Conservation (phyloP, 768 basidiomycete genomes). For the Rhodosporidiobolus odoratus region DNA sequence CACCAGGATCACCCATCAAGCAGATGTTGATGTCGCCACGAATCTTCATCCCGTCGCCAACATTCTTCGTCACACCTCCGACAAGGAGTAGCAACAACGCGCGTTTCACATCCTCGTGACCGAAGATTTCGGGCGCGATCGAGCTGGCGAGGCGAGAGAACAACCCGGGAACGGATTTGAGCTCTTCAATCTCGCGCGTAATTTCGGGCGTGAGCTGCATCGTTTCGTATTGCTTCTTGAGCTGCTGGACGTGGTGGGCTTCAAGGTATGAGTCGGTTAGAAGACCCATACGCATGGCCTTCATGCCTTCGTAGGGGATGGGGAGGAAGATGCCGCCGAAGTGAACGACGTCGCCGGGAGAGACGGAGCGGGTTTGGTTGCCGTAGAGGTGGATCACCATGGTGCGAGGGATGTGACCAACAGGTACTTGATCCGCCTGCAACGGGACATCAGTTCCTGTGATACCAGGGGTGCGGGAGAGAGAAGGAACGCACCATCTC, state of each 20-base stretch:
- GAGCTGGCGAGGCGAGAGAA: slow-evolving; percentile 84
- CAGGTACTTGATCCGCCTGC: slow-evolving; percentile 96
- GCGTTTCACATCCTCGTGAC: slow-evolving; percentile 95
- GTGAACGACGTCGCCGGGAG: slow-evolving; percentile 91
- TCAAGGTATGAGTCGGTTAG: slow-evolving; percentile 97
- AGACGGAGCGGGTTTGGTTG: slow-evolving; percentile 78
- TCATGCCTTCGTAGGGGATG: slow-evolving; percentile 94
- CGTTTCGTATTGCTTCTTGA: slow-evolving; percentile 94
- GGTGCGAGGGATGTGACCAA: slow-evolving; percentile 95
- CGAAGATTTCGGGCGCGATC: slow-evolving; percentile 98
- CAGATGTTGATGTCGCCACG: slow-evolving; percentile 96
- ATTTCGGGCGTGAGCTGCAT: slow-evolving; percentile 90
- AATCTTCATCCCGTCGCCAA: slow-evolving; percentile 98
- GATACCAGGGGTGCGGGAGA: too few species aligned
- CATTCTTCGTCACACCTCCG: slow-evolving; percentile 90
- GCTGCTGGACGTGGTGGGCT: slow-evolving; percentile 78
- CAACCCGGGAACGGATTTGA: slow-evolving; percentile 64
- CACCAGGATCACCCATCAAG: slow-evolving; percentile 99
- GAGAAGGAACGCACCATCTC: slow-evolving; percentile 67
- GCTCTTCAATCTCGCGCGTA: slow-evolving; percentile 59
- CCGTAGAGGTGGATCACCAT: slow-evolving; percentile 97
- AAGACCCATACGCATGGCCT: slow-evolving; percentile 91
- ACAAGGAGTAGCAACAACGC: slow-evolving; percentile 85
- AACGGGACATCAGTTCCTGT: background rate
- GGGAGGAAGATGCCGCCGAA: slow-evolving; percentile 96